Base-by-base conservation (phyloP, 257 asterid genomes). In the Jacaranda copaia region DNA sequence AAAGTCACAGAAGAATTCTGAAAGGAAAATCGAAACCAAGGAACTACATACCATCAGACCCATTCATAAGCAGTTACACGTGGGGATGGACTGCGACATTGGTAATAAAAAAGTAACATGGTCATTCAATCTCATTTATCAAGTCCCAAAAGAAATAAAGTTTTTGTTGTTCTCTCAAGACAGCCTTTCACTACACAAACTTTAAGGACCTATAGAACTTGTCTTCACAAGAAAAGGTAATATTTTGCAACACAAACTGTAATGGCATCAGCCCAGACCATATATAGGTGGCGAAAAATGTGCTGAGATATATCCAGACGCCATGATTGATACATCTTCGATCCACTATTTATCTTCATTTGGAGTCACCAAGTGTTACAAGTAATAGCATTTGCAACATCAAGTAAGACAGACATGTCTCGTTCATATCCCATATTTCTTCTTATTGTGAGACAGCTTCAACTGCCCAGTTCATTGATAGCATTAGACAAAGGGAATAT, bases 141-240 rank as follows among this genome's bases (percentile, higher is more conserved):
- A 32, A 3, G 42, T 7, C 25, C 49, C 43, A 32, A 52, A 15
- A 35, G 6, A 64, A 51, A 35, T 39, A 25, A 25, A 25, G 32
- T 25, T 25, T 25, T 25, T 25, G 32, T 25, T 25, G 32, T 25
- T 25, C 32, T 25, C 32, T 25, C 32, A 2, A 25, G 32, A 25
- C 32, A 25, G 32, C 32, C 32, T 2, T 25, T 25, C 32, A 25
- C 32, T 2, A 2, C 32, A 25, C 32, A 25, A 25, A 25, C 53
- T 70, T 67, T 45, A 1, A 67, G 57, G 38, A 42, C 35, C 72
- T n/a, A 66, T 38, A n/a, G n/a, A n/a, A n/a, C n/a, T n/a, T n/a
- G n/a, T n/a, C n/a, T n/a, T n/a, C n/a, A n/a, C n/a, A n/a, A n/a
- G n/a, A n/a, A n/a, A 67, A 67, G 42, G 39, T 8, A 67, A 40